Base-by-base conservation (phyloP, 495 filamentous ascomycete genomes). In the Sabuloglossum arenarium region DNA sequence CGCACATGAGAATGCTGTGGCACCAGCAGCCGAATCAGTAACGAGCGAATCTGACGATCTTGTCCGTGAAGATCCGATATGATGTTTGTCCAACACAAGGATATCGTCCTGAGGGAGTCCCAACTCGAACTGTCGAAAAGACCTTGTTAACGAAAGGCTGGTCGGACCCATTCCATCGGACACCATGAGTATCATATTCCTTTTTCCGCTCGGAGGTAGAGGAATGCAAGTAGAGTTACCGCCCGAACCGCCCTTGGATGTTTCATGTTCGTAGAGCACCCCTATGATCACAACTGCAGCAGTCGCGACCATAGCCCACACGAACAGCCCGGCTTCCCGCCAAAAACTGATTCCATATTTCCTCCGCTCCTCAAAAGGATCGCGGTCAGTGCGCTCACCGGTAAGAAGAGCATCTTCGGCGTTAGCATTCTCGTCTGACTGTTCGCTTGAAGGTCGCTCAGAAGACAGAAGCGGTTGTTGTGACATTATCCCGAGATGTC, bases 151-250 rank as follows among this genome's bases (percentile, higher is more conserved):
- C 12, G 79, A 79, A 25, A 97, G 74, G 65, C 86, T 90, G 23
- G 89, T 85, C 2, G 91, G 91, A 0, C 91, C 91, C 93, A 98
- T 97, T 56, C 90, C 91, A 64, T 98, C 91, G 0, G 86, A 93
- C 9, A 98, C 93, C 93, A 98, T 97, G 73, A 98, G 97, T 58
- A 98, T 82, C 39, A 97, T 68, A 64, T 96, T 98, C 25, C 84
- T 75, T 69, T 97, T 98, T 14, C 85, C 84, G n/a, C 63, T 70
- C 9, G 72, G 79, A 58, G 69, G n/a, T n/a, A n/a, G 77, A 37
- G 72, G 72, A 31, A 64, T 65, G 52, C 72, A 67, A 25, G 65
- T 63, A 70, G 37, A 28, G 21, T 53, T 58, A 43, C 43, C 53
- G 30, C 61, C 59, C 42, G 58, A 46, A 42, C 62, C 60, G n/a